Percentiles rank a stretch among this genome's conserved stretches.
Evolutionary conservation across 441 rosid species (phyloP).

Genomic region (Eutrema salsugineum): DNA sequence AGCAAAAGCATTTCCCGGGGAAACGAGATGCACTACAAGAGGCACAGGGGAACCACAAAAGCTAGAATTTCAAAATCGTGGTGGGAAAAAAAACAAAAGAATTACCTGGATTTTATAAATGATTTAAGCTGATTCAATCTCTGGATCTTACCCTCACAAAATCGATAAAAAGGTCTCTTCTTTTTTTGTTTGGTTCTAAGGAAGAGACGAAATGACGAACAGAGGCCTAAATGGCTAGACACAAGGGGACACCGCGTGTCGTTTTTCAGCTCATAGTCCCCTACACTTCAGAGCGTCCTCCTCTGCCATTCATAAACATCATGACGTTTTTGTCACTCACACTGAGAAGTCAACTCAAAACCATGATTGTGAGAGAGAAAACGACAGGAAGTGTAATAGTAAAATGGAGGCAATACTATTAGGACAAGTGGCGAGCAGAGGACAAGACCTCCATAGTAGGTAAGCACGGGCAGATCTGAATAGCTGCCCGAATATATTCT

Average conservation of each 20-base stretch:
- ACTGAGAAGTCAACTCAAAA: constrained; percentile 9
- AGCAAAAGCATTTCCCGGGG: constrained; percentile 14
- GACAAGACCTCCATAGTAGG: constrained; percentile 10
- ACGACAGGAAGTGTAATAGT: constrained; percentile 11
- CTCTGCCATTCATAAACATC: background rate
- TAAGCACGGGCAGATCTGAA: constrained; percentile 28
- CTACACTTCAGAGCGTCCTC: background rate
- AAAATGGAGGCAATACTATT: background rate
- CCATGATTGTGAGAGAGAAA: background rate
- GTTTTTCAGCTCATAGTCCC: background rate
- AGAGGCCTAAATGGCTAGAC: constrained; percentile 14
- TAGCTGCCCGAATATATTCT: constrained; percentile 26
- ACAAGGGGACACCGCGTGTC: background rate
- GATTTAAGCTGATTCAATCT: constrained; percentile 26
- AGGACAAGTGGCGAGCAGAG: constrained; percentile 23
- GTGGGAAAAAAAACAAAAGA: background rate
- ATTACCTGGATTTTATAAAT: constrained; percentile 4
- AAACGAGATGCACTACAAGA: background rate
- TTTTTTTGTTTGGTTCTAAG: background rate
- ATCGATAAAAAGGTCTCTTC: constrained; percentile 19
- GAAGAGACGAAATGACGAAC: constrained; percentile 21
- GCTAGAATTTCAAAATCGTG: constrained; percentile 2
- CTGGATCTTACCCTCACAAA: constrained; percentile 28
- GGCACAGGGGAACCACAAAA: background rate
- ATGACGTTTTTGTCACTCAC: background rate